Percentiles rank a stretch among this genome's conserved stretches.
These are phyloP conservation scores for Fusarium secorum DNA, from an alignment of 2,329 filamentous ascomycete species.

Conservation along the genomic window DNA sequence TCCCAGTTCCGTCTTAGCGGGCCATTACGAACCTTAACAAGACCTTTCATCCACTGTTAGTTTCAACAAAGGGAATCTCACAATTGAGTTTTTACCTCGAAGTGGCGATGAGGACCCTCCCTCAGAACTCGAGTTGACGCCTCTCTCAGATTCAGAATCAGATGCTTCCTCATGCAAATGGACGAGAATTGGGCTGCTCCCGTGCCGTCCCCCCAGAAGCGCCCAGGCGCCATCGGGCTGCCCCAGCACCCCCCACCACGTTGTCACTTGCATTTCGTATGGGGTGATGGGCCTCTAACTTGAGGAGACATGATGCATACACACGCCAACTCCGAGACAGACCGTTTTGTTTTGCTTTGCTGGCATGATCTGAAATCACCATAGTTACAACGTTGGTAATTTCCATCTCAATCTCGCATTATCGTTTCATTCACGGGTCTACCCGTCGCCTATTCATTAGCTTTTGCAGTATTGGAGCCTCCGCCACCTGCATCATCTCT, in stretches of 20 bases:
- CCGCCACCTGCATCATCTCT: slow-evolving; percentile 1
- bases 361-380: slow-evolving; percentile 32
- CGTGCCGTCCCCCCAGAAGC: slow-evolving; percentile 15
- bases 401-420: background rate
- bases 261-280: slow-evolving; percentile 26
- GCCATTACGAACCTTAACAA: slow-evolving; percentile 18
- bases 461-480: background rate
- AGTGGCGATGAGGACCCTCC: background rate
- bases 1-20: slow-evolving; percentile 1
- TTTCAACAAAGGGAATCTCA: background rate
- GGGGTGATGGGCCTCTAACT: slow-evolving; percentile 21
- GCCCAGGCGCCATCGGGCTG: slow-evolving; percentile 14
- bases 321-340: slow-evolving; percentile 12
- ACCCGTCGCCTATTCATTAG: background rate
- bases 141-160: background rate
- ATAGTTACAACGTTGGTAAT: slow-evolving; percentile 3
- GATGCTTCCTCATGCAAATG: slow-evolving; percentile 21
- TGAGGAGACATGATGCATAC: slow-evolving; percentile 19
- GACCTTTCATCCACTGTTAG: background rate
- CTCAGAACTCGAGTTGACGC: background rate
- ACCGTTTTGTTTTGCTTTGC: slow-evolving; percentile 16
- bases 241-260: slow-evolving; percentile 22
- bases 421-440: background rate
- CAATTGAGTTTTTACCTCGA: background rate
- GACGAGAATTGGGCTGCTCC: slow-evolving; percentile 21